Evolutionary conservation across 371 early-diverging fungal species (phyloP).

Genomic region (Mucor saturninus): DNA sequence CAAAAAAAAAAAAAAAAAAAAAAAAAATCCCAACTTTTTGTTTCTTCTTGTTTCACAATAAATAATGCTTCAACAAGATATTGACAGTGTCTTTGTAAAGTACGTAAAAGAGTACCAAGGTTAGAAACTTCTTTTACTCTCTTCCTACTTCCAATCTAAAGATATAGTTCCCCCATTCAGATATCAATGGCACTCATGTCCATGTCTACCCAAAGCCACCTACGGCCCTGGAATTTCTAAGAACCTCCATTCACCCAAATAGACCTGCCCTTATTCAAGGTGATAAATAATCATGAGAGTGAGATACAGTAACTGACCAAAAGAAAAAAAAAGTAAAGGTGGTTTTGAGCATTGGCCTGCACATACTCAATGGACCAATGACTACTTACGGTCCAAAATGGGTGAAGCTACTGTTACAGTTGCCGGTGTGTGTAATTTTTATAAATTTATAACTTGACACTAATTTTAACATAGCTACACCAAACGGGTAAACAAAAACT

Average conservation of each 20-base stretch:
- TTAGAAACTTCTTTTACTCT: constrained; percentile 7
- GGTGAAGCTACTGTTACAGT: constrained; percentile 63
- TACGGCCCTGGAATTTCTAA: constrained; percentile 44
- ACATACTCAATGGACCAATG: constrained; percentile 61
- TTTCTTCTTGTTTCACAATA: not conserved
- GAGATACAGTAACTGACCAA: no score
- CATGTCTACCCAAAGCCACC: constrained; percentile 39
- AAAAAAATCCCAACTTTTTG: no score
- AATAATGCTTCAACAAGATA: constrained; percentile 10
- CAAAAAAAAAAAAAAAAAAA: no score
- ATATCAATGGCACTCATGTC: constrained; percentile 46
- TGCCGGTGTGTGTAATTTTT: constrained; percentile 55
- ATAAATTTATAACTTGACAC: no score
- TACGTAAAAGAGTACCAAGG: constrained; percentile 56
- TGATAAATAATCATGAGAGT: no score
- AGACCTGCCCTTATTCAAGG: constrained; percentile 52
- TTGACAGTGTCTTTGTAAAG: constrained; percentile 30
- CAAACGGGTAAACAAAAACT: constrained; percentile 40
- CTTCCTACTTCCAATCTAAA: no score
- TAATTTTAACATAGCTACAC: no score
- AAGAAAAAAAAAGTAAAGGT: no score
- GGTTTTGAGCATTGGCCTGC: constrained; percentile 68
- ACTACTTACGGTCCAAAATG: constrained; percentile 57
- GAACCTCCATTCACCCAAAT: constrained; percentile 46
- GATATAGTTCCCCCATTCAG: constrained; percentile 20